Base-by-base conservation (phyloP, 148 eudicot genomes). In the Diospyros kaki region DNA sequence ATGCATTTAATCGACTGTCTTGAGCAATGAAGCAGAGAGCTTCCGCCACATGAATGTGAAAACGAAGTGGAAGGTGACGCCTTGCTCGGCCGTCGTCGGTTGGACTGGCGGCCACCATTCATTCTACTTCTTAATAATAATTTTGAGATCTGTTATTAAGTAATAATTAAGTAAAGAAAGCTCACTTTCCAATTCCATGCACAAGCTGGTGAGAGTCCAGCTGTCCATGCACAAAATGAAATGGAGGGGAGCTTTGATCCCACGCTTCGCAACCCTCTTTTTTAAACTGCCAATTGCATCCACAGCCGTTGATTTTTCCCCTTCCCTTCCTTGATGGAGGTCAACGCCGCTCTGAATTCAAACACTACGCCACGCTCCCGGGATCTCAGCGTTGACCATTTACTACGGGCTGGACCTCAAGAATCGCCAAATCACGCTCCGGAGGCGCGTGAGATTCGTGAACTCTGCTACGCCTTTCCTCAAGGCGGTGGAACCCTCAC, bases 321-420 rank as follows among this genome's bases (percentile, higher is more conserved):
- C 28, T 0, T 28, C 28, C 28, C 8, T 7, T 2, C 3, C 14
- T 12, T n/a, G 46, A 54, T 53, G 0, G 4, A 41, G 41, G 75
- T 58, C 80, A 70, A 71, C 74, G 14, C 17, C 40, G 66, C 58
- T 70, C 67, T 46, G 67, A 48, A 61, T 73, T 3, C 45, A 45
- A 59, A 50, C 58, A 50, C 55, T 38, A 12, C 13, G 7, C 39
- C 3, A 10, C 50, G 72, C 75, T 4, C 6, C 52, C 52, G 64
- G 79, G 72, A 67, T 79, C 74, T 56, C 58, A 64, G 69, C 51
- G 73, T 66, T 59, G 75, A 69, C 64, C 66, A 14, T 54, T 64
- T 50, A 42, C 11, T 1, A 66, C 42, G 52, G 39, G 52, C 70
- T 44, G 52, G 52, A 45, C 69, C 75, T 61, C 58, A 64, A 65